phyloP scores from a whole-genome alignment of 176 grass and related monocot species.

The maize (Zea mays) region Zm-B73-REFERENCE-NAM-5.0 NC_050102.1:183792001-183792500 shows the following conservation, averaged over 20 bases:
- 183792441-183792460: constrained; percentile 64
- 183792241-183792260: constrained; percentile 60
- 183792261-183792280: constrained; percentile 71
- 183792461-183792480: constrained; percentile 78
- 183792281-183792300: constrained; percentile 59
- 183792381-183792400: constrained; percentile 60
- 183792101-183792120: constrained; percentile 40
- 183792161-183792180: constrained; percentile 46
- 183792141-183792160: constrained; percentile 35
- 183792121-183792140: constrained; percentile 44
- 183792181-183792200: constrained; percentile 43
- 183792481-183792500: constrained; percentile 75
- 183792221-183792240: constrained; percentile 49
- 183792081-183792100: constrained; percentile 34
- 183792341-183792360: constrained; percentile 53
- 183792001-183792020: constrained; percentile 23
- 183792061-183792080: constrained; percentile 38
- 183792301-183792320: constrained; percentile 63
- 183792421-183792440: constrained; percentile 43
- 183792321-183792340: constrained; percentile 45
- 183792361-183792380: constrained; percentile 56
- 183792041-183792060: constrained; percentile 39
- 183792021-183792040: constrained; percentile 48
- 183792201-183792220: constrained; percentile 54
- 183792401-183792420: constrained; percentile 57